These are phyloP conservation scores for Hyaloscypha hepaticicola DNA, from an alignment of 495 filamentous ascomycete species.

Conservation along the genomic window DNA sequence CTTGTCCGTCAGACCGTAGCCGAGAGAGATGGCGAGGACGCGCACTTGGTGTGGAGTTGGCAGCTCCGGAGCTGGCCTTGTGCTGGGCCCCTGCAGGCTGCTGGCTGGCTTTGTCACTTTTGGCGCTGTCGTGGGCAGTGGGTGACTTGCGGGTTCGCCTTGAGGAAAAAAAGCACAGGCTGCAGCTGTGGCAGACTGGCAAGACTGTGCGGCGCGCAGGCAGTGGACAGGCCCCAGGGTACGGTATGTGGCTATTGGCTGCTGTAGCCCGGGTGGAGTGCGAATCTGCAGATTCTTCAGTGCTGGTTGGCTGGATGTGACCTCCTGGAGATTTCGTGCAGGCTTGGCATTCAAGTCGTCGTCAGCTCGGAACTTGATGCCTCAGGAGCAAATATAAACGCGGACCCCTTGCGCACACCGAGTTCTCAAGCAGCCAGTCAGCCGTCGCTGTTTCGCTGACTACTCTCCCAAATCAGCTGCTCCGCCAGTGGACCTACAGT, in stretches of 20 bases:
- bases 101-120: neutral
- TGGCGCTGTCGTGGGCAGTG: no score
- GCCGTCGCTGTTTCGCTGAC: neutral
- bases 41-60: neutral
- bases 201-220: neutral
- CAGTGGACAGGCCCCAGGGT: neutral
- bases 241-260: neutral
- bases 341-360: neutral
- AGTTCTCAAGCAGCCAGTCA: neutral
- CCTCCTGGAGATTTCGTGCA: neutral
- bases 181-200: neutral
- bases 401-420: neutral
- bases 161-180: neutral
- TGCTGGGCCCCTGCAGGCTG: no score
- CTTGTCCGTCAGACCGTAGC: neutral
- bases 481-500: neutral
- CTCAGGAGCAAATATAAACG: neutral
- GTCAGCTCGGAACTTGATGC: neutral
- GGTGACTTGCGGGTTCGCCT: neutral
- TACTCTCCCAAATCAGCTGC: neutral
- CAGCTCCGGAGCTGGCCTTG: no score
- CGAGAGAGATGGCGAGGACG: neutral
- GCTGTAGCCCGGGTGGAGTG: neutral
- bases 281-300: neutral
- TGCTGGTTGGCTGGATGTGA: neutral